Base-by-base conservation (phyloP, 352 stramenopile species). In the Globisporangium paroecandrum region DNA sequence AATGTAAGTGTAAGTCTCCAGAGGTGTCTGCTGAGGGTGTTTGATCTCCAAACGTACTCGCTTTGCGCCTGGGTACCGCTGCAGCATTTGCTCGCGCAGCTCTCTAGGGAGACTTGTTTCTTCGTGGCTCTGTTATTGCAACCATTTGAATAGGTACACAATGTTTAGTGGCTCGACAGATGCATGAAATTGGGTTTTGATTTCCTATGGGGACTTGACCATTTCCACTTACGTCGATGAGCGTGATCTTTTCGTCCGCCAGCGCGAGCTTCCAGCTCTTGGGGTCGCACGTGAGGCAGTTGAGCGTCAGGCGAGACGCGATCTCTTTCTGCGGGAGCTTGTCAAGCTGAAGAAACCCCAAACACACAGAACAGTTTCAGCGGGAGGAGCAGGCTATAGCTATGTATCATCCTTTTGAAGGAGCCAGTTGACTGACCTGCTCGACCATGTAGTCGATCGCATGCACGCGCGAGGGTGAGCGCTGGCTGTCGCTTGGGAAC, bases 401-500 rank as follows among this genome's bases (percentile, higher is more conserved):
- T 5, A 32, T 32, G 29, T 32, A 36, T 1, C 20, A 41, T 47
- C 7, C 8, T 7, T 2, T 36, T 51, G 6, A 38, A 38, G 22
- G 22, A 62, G 22, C 4, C 15, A 27, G 0, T 18, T 20, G 18
- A 9, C 55, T 27, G 20, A 90, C 85, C 72, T 93, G 81, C 6
- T 85, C 73, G 32, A 79, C 76, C 78, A 93, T 90, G 70, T 90
- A 90, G 43, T 85, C 77, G 58, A 86, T 78, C 20, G 84, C 79
- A 47, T 79, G 46, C 4, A 77, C 74, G 12, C 73, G 74, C 1
- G 73, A 66, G 4, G 67, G 69, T 20, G 69, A 77, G 36, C 63
- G 32, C 47, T 72, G 62, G 49, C 59, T 73, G 13, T 72, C 69
- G 29, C 76, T 83, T 1, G 83, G 78, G 58, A 89, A 83, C 27